Evolutionary conservation across 805 yeast genomes (phyloP).

Genomic region (Teunomyces stri): DNA sequence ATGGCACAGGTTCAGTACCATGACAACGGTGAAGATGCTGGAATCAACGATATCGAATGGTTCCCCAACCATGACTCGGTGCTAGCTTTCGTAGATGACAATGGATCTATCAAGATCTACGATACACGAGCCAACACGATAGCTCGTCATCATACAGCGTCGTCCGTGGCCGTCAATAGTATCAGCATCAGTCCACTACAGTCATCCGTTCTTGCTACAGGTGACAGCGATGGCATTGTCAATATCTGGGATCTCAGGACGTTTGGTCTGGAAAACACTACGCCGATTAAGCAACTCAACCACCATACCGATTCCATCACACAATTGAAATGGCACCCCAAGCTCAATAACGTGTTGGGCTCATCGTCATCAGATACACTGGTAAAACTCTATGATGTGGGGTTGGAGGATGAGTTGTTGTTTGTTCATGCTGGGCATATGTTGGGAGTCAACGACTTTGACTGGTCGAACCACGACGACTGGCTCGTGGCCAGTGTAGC

Average conservation of each 20-base stretch:
- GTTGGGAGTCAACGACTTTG: slow-evolving; percentile 79
- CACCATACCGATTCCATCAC: slow-evolving; percentile 59
- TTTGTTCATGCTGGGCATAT: slow-evolving; percentile 86
- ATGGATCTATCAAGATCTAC: slow-evolving; percentile 45
- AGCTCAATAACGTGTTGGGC: slow-evolving; percentile 52
- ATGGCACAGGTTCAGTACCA: background rate
- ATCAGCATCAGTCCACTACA: slow-evolving; percentile 60
- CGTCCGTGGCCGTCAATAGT: slow-evolving; percentile 49
- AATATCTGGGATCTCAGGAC: slow-evolving; percentile 66
- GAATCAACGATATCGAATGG: slow-evolving; percentile 76
- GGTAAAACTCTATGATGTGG: slow-evolving; percentile 62
- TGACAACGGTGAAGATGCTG: slow-evolving; percentile 22
- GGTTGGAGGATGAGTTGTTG: slow-evolving; percentile 27
- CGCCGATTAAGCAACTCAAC: slow-evolving; percentile 15
- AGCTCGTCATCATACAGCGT: slow-evolving; percentile 1
- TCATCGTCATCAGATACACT: slow-evolving; percentile 62
- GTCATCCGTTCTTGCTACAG: slow-evolving; percentile 61
- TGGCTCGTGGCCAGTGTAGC: slow-evolving; percentile 75
- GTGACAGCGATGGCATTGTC: slow-evolving; percentile 57
- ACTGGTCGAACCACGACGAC: slow-evolving; percentile 75
- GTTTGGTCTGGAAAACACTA: slow-evolving; percentile 9
- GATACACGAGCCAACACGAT: slow-evolving; percentile 46
- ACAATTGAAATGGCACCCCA: slow-evolving; percentile 71
- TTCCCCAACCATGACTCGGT: slow-evolving; percentile 57
- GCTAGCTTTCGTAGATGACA: slow-evolving; percentile 69